These are phyloP conservation scores for Phialophora macrospora DNA, from an alignment of 2,329 filamentous ascomycete species.

Conservation along the genomic window DNA sequence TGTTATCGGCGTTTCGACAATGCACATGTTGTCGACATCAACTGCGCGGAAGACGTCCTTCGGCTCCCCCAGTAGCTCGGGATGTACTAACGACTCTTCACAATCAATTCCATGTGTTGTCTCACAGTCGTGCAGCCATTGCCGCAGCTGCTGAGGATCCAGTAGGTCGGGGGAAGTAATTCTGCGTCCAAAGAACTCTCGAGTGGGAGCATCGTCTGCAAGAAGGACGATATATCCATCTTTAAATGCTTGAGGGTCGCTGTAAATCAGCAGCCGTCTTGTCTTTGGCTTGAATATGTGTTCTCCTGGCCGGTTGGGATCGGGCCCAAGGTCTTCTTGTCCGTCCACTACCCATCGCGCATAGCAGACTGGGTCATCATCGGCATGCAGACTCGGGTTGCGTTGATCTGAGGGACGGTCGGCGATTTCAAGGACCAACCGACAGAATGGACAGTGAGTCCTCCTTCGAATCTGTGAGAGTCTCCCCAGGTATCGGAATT, in stretches of 20 bases:
- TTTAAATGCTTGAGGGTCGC: slow-evolving; percentile 40
- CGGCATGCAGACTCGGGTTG: slow-evolving; percentile 31
- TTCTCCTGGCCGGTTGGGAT: slow-evolving; percentile 29
- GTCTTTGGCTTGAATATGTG: slow-evolving; percentile 34
- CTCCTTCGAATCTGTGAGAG: slow-evolving; percentile 35
- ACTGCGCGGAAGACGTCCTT: slow-evolving; percentile 37
- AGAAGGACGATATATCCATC: slow-evolving; percentile 40
- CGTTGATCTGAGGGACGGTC: slow-evolving; percentile 39
- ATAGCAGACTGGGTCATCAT: slow-evolving; percentile 37
- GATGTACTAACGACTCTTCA: slow-evolving; percentile 39
- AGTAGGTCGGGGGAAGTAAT: slow-evolving; percentile 37
- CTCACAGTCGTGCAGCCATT: slow-evolving; percentile 37
- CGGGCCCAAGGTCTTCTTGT: slow-evolving; percentile 34
- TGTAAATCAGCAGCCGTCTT: slow-evolving; percentile 38
- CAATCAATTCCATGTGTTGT: slow-evolving; percentile 37
- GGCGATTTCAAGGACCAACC: slow-evolving; percentile 37
- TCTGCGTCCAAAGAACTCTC: slow-evolving; percentile 37
- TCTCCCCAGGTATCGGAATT: slow-evolving; percentile 35
- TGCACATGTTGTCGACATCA: slow-evolving; percentile 39
- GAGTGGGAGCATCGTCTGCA: slow-evolving; percentile 38
- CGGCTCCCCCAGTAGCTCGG: slow-evolving; percentile 33
- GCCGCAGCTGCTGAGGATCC: slow-evolving; percentile 33
- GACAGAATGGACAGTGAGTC: slow-evolving; percentile 38
- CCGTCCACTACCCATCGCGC: slow-evolving; percentile 40
- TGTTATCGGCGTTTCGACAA: slow-evolving; percentile 33